Base-by-base conservation (phyloP, 2,329 filamentous ascomycete species). In the Neonectria faginata region DNA sequence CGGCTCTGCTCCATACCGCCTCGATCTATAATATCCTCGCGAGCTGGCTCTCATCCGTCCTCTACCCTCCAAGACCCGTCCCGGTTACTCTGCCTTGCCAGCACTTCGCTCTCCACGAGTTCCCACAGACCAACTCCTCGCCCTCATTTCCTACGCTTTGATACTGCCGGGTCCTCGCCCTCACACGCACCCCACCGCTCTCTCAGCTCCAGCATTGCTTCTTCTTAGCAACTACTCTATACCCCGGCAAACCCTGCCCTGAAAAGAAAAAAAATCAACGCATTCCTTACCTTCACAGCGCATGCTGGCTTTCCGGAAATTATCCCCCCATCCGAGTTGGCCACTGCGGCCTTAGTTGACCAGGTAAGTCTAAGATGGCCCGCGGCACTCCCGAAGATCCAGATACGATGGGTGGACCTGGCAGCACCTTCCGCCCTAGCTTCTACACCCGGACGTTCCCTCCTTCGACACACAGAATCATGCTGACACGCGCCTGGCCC, bases 321-420 rank as follows among this genome's bases (percentile, higher is more conserved):
- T 75, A 74, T 71, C 65, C 68, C 70, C 71, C 68, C 72, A 66
- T 68, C 68, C 57, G 65, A 73, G 62, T 70, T 75, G 73, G 71
- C 68, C 73, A 74, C 69, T 74, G 73, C 73, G 71, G 67, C 69
- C 67, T 71, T 66, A 74, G 66, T 72, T 55, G 64, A 70, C 68
- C 66, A 69, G 71, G 73, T 75, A 75, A 73, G 73, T 67, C 68
- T 64, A 55, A 70, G 64, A 73, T 69, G 65, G 67, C 62, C 70
- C 66, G 70, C 73, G 73, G 73, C 73, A 72, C 69, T 75, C 66
- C 73, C 73, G 73, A 73, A 71, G 67, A 73, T 74, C 70, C 73
- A 75, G 70, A 71, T 73, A 72, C 62, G 63, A 57, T 65, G 65
- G 52, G 67, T 73, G 71, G 71, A 74, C 67, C 73, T 70, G 52